Evolutionary conservation across 495 filamentous ascomycete species (phyloP), one percentile per base, ranked within the genome.

Genomic region (Terfezia boudieri): DNA sequence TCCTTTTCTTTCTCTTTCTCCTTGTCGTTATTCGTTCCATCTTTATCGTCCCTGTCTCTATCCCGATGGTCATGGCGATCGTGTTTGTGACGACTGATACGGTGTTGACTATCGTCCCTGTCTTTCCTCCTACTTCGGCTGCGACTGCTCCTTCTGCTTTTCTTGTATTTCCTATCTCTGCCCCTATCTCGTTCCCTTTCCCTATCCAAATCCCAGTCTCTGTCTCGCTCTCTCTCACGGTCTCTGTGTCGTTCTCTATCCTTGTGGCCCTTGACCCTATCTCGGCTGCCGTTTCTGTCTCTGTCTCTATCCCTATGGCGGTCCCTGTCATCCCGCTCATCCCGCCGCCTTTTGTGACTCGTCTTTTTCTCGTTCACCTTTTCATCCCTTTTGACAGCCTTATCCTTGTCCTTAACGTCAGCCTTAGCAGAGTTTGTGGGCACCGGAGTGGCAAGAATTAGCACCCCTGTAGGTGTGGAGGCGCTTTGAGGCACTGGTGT

Each of bases 101-200:
- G 41, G 41, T 46, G 41, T 20, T 14, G 17, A 9, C 41, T 46
- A 14, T 46, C 41, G 8, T 20, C 41, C 8, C 41, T 20, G 8
- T 20, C 41, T 20, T 8, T 4, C 41, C 41, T 46, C 17, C 41
- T 46, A 20, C 41, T 46, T 14, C 41, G 41, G 41, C 41, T 46
- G 17, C 41, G 41, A 46, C 41, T 46, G 4, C 41, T 46, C 17
- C 8, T 14, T 5, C 41, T 14, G 41, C 41, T 46, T 20, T 20
- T 46, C 3, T 46, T 46, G 41, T 46, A 57, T 59, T 14, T 23
- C 36, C 20, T 59, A 56, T 49, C 37, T 37, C 23, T 52, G 52
- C 37, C 52, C 57, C 20, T 56, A 57, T 51, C 55, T 62, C 43
- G 61, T 60, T 55, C 56, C 53, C 35, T 41, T 38, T 9, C 22